Conservation (phyloP, 139 green algal genomes). For the Chlamydomonas incerta region DNA sequence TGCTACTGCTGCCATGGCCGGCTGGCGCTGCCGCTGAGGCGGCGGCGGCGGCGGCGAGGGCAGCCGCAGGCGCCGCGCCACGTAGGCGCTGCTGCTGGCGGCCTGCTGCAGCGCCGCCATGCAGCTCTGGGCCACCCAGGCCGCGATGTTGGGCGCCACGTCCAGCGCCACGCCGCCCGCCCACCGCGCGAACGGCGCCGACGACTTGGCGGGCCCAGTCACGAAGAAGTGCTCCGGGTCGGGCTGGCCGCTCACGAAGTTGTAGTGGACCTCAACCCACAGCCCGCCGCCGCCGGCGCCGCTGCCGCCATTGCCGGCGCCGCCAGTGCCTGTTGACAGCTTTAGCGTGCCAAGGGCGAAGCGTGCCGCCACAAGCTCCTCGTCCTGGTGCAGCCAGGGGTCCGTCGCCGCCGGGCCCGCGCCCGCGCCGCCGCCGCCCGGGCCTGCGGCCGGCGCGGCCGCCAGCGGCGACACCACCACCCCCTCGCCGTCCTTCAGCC, state of each 20-base stretch:
- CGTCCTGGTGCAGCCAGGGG: neutral
- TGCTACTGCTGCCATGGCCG: neutral
- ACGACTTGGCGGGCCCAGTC: neutral
- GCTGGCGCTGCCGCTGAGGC: neutral
- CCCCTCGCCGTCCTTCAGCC: neutral
- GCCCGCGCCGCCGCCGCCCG: too few species aligned
- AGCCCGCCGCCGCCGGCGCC: neutral
- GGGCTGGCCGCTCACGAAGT: neutral
- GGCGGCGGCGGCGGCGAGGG: neutral
- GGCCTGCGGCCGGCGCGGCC: neutral
- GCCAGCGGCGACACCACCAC: neutral
- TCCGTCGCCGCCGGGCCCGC: neutral
- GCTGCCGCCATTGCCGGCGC: too few species aligned
- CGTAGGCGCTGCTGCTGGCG: conserved; percentile 31
- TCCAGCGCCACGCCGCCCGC: neutral
- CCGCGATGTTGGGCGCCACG: conserved; percentile 29
- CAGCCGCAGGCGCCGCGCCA: neutral
- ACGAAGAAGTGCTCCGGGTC: neutral
- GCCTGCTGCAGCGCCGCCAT: neutral
- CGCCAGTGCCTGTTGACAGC: neutral
- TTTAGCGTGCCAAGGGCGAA: neutral
- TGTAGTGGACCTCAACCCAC: neutral
- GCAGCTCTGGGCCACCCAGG: conserved; percentile 1
- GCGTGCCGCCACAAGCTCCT: too few species aligned
- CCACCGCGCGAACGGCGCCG: neutral